Evolutionary conservation across 148 eudicot genomes (phyloP).

Genomic region (Camellia granthamiana): DNA sequence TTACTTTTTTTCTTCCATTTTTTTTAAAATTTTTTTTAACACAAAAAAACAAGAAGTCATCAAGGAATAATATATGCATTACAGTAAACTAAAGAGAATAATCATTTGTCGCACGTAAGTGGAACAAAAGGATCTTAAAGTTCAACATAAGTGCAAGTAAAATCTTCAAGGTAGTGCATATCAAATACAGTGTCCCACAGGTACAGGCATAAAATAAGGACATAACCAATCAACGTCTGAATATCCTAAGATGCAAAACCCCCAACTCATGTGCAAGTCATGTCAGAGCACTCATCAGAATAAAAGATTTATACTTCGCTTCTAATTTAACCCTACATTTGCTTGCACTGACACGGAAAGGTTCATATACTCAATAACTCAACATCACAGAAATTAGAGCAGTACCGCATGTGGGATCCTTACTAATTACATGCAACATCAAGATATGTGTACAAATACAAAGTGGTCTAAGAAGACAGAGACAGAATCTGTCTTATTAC

Average conservation of each 20-base stretch:
- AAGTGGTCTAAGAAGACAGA: not conserved
- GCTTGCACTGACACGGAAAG: slow-evolving; percentile 7
- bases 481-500: not conserved
- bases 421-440: not conserved
- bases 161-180: no score
- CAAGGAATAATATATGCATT: no score
- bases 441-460: not conserved
- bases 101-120: no score
- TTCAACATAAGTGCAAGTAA: no score
- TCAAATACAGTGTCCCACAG: no score
- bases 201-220: no score
- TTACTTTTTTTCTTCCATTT: no score
- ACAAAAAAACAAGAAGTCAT: no score
- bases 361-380: not conserved
- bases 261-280: not conserved
- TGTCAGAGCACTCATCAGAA: not conserved
- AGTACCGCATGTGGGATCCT: not conserved
- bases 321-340: not conserved
- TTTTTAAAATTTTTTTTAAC: no score
- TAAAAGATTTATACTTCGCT: not conserved
- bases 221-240: not conserved
- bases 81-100: no score
- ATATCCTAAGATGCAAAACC: slow-evolving; percentile 1
- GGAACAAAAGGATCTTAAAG: no score
- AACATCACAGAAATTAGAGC: no score